These are phyloP conservation scores for Boletus subcaerulescens DNA, from an alignment of 768 basidiomycete species.

Conservation along the genomic window DNA sequence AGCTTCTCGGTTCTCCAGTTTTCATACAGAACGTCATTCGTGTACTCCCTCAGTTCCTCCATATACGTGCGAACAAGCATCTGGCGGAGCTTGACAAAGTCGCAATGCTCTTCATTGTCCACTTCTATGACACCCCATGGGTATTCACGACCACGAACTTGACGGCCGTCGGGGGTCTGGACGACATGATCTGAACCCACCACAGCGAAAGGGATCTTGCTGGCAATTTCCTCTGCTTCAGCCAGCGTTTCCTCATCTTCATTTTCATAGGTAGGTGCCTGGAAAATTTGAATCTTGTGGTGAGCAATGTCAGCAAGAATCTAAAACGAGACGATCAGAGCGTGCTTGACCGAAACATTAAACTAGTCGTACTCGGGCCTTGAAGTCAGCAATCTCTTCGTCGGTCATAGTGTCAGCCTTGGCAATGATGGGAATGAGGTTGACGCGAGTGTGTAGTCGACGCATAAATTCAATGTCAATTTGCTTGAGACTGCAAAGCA, in stretches of 20 bases:
- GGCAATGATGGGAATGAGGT: conserved; percentile 97
- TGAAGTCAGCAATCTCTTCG: conserved; percentile 91
- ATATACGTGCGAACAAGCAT: conserved; percentile 99
- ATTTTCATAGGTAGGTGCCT: conserved; percentile 95
- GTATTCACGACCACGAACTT: conserved; percentile 92
- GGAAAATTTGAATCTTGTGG: conserved; percentile 97
- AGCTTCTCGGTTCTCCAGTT: conserved; percentile 98
- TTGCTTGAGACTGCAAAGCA: conserved; percentile 76
- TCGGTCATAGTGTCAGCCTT: conserved; percentile 98
- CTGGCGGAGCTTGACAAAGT: conserved; percentile 98
- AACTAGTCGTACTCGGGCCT: conserved; percentile 66
- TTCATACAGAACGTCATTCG: conserved; percentile 94
- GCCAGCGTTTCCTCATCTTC: conserved; percentile 98
- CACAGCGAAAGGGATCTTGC: conserved; percentile 98
- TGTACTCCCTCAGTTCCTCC: conserved; percentile 98
- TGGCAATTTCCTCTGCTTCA: conserved; percentile 95
- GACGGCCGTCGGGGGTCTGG: conserved; percentile 78
- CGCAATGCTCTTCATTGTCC: conserved; percentile 98
- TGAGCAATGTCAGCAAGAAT: conserved; percentile 90
- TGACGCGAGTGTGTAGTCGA: conserved; percentile 94
- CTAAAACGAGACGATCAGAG: conserved; percentile 37
- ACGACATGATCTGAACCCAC: conserved; percentile 91
- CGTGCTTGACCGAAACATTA: background rate
- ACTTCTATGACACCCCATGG: conserved; percentile 99
- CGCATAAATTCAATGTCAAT: conserved; percentile 99